Percentiles rank a stretch among this genome's conserved stretches.
These are phyloP conservation scores for Ricinus communis DNA, from an alignment of 345 rosid genomes.

Conservation along the genomic window DNA sequence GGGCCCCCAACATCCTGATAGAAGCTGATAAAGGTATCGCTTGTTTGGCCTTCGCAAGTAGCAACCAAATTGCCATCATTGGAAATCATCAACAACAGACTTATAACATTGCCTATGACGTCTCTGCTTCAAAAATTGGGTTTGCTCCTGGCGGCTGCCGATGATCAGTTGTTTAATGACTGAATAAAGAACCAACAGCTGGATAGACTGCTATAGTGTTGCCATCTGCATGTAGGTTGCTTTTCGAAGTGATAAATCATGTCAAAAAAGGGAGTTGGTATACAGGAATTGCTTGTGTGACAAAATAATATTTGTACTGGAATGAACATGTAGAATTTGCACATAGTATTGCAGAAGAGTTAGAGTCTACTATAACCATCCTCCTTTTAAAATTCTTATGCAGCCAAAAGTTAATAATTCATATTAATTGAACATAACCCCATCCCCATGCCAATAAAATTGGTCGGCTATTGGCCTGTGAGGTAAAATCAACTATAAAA, in stretches of 20 bases:
- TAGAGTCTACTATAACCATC: no score
- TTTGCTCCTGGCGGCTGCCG: conserved; percentile 44
- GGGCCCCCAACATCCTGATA: conserved; percentile 30
- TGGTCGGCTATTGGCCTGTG: no score
- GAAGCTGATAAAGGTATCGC: conserved; percentile 31
- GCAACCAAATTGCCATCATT: conserved; percentile 28
- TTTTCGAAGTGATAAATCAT: neutral
- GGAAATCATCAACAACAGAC: conserved; percentile 51
- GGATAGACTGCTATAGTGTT: neutral
- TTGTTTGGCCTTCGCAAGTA: conserved; percentile 42
- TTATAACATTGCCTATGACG: conserved; percentile 39
- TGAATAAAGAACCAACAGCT: neutral
- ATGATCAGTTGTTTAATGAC: conserved; percentile 4
- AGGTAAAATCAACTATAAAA: no score
- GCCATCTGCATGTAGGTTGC: no score
- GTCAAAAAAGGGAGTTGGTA: neutral
- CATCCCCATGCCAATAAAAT: no score
- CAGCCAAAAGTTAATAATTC: no score
- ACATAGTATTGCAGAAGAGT: neutral
- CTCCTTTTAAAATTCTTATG: no score
- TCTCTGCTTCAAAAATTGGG: conserved; percentile 39
- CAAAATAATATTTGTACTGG: neutral
- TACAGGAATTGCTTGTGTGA: neutral
- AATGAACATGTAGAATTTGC: neutral
- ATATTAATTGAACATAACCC: no score